Conservation (phyloP, 306 rosid species). For the Casuarina equisetifolia region DNA sequence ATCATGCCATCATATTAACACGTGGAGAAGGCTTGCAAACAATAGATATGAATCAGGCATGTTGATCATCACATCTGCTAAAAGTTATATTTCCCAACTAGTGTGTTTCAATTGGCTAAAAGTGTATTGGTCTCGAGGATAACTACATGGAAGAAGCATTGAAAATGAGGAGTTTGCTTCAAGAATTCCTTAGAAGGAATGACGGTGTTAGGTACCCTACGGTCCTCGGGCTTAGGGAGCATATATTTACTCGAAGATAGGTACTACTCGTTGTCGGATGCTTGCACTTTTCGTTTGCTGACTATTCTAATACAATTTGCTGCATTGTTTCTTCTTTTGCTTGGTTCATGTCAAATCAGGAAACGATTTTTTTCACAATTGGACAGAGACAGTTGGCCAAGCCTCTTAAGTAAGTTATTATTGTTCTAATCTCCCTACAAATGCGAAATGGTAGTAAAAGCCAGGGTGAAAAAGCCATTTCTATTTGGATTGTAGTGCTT, state of each 20-base stretch:
- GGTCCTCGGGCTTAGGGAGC: constrained; percentile 96
- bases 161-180: constrained; percentile 89
- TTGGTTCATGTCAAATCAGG: constrained; percentile 99
- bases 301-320: constrained; percentile 32
- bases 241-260: constrained; percentile 94
- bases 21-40: constrained; percentile 98
- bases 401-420: constrained; percentile 76
- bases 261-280: constrained; percentile 6
- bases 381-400: constrained; percentile 97
- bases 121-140: constrained; percentile 49
- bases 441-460: neutral
- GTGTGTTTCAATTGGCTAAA: constrained; percentile 17
- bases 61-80: constrained; percentile 1
- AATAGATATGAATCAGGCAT: constrained; percentile 97
- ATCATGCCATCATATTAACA: constrained; percentile 91
- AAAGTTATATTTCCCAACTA: constrained; percentile 11
- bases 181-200: constrained; percentile 86
- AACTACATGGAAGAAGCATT: constrained; percentile 99
- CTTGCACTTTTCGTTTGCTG: constrained; percentile 11
- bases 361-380: constrained; percentile 95
- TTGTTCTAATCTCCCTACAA: constrained; percentile 1
- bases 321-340: constrained; percentile 99
- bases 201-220: constrained; percentile 89
- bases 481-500: neutral
- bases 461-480: neutral